A percentile compares a stretch with the other conserved stretches of the same genome.
Conservation (phyloP, 805 yeast genomes). For the Schizosaccharomyces cryophilus region DNA sequence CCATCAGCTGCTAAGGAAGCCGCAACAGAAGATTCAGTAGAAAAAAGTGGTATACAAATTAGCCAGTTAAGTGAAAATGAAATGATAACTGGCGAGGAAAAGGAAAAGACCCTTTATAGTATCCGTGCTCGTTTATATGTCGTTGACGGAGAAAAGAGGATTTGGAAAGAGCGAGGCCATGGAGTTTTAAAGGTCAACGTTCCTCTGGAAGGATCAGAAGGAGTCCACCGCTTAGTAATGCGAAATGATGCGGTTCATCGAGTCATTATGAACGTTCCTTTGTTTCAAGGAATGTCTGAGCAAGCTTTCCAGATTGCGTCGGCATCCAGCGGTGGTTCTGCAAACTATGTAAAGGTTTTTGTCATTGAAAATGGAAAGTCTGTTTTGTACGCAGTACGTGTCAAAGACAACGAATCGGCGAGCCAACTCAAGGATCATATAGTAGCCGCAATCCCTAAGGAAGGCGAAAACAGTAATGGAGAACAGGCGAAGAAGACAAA, state of each 20-base stretch:
- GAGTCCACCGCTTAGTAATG: background rate
- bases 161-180: constrained; percentile 2
- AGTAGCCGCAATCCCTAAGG: background rate
- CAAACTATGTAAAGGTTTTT: background rate
- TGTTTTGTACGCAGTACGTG: constrained; percentile 4
- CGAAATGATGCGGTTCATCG: constrained; percentile 3
- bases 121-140: background rate
- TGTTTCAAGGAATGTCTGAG: background rate
- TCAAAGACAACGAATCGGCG: constrained; percentile 1
- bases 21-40: background rate
- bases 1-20: background rate
- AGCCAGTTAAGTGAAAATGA: background rate
- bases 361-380: background rate
- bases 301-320: background rate
- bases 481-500: background rate
- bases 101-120: background rate
- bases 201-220: background rate
- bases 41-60: background rate
- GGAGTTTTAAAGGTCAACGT: constrained; percentile 1
- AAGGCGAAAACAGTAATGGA: background rate
- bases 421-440: background rate
- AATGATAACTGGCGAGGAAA: constrained; percentile 2
- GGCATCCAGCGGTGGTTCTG: background rate
- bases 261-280: constrained; percentile 1
- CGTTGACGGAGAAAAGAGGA: background rate